Conservation (phyloP, 2,329 filamentous ascomycete genomes). For the Fusarium continuum region DNA sequence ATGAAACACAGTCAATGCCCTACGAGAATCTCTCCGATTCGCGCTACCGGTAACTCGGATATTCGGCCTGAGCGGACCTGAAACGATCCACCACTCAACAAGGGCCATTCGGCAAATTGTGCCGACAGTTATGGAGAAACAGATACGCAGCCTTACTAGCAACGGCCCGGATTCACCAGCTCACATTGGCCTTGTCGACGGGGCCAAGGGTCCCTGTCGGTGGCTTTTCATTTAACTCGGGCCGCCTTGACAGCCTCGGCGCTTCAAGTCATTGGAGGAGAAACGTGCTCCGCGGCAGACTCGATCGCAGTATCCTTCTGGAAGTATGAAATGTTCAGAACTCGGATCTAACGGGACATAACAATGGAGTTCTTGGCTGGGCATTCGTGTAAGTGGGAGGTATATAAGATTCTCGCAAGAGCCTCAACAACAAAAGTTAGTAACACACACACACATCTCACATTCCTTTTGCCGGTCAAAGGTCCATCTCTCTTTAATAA, state of each 20-base stretch:
- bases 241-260: background rate
- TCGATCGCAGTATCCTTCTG: background rate
- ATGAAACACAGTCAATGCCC: background rate
- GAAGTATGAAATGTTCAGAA: background rate
- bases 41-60: conserved; percentile 4
- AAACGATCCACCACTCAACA: conserved; percentile 3
- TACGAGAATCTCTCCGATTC: background rate
- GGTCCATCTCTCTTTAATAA: background rate
- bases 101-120: conserved; percentile 5
- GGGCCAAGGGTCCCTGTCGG: background rate
- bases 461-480: conserved; percentile 35
- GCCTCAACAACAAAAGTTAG: background rate
- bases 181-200: background rate
- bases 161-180: background rate
- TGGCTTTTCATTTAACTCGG: conserved; percentile 14
- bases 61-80: conserved; percentile 15
- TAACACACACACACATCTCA: background rate
- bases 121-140: background rate
- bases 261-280: conserved; percentile 6
- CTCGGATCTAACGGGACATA: conserved; percentile 2
- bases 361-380: background rate
- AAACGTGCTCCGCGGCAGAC: background rate
- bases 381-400: background rate
- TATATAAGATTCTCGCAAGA: conserved; percentile 13
- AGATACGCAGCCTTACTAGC: background rate